Conservation (phyloP, 2,329 filamentous ascomycete species). For the Talaromyces sp. region DNA sequence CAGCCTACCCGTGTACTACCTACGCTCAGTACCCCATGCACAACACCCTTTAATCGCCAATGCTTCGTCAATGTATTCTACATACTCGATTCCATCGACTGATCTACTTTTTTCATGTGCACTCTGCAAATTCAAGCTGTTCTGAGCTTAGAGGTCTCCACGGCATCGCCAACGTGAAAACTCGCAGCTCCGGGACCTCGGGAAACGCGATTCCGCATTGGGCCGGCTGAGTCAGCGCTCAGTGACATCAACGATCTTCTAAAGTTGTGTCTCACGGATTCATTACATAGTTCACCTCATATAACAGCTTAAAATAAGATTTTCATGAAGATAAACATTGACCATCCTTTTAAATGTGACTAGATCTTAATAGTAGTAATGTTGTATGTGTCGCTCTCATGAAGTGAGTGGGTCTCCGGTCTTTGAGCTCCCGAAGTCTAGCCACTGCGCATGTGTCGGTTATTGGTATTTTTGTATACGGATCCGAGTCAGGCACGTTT, state of each 20-base stretch:
- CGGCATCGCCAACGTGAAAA: conserved; percentile 18
- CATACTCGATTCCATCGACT: background rate
- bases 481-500: no score
- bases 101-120: conserved; percentile 1
- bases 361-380: no score
- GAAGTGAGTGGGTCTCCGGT: no score
- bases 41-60: conserved; percentile 14
- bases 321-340: no score
- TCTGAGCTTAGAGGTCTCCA: conserved; percentile 5
- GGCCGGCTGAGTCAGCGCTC: conserved; percentile 24
- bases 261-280: background rate
- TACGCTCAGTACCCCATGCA: conserved; percentile 9
- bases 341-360: no score
- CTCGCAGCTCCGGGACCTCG: conserved; percentile 25
- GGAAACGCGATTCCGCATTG: conserved; percentile 22
- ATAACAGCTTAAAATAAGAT: background rate
- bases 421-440: no score
- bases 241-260: conserved; percentile 13
- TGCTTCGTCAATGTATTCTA: conserved; percentile 1
- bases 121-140: background rate
- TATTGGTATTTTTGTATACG: no score
- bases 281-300: no score
- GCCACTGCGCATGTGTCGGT: no score
- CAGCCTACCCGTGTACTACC: conserved; percentile 4
- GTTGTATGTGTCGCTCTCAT: no score